These are phyloP conservation scores for Schwanniomyces polymorphus DNA, from an alignment of 805 yeast genomes.

Conservation along the genomic window DNA sequence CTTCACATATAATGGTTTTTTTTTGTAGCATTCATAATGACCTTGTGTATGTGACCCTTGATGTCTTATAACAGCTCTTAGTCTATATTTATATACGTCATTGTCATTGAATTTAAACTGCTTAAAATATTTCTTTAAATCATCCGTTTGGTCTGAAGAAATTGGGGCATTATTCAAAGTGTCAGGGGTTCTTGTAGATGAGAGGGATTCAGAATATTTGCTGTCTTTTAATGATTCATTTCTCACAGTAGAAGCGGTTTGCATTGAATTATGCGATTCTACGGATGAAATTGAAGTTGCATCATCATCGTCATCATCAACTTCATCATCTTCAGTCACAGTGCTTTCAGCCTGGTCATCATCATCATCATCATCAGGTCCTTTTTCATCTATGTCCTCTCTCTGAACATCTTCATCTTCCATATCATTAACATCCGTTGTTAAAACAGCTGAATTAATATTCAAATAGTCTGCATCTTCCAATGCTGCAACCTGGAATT, in stretches of 20 bases:
- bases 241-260: slow-evolving; percentile 6
- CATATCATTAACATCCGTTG: slow-evolving; percentile 30
- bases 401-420: slow-evolving; percentile 34
- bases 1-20: slow-evolving; percentile 63
- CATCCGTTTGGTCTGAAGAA: slow-evolving; percentile 35
- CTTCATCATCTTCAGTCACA: slow-evolving; percentile 10
- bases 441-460: slow-evolving; percentile 21
- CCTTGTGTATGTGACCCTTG: slow-evolving; percentile 87
- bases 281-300: slow-evolving; percentile 16
- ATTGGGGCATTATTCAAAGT: slow-evolving; percentile 39
- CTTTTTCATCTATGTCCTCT: slow-evolving; percentile 38
- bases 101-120: slow-evolving; percentile 40
- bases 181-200: slow-evolving; percentile 16
- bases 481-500: slow-evolving; percentile 27
- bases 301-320: slow-evolving; percentile 19
- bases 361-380: slow-evolving; percentile 29
- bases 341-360: slow-evolving; percentile 15
- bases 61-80: slow-evolving; percentile 78
- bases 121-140: slow-evolving; percentile 35
- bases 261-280: slow-evolving; percentile 11
- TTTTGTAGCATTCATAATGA: slow-evolving; percentile 85
- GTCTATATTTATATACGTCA: slow-evolving; percentile 49
- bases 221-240: slow-evolving; percentile 9
- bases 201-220: slow-evolving; percentile 8
- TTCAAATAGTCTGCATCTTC: slow-evolving; percentile 11